Conservation (phyloP, 768 basidiomycete species). For the Tulasnella sp. region DNA sequence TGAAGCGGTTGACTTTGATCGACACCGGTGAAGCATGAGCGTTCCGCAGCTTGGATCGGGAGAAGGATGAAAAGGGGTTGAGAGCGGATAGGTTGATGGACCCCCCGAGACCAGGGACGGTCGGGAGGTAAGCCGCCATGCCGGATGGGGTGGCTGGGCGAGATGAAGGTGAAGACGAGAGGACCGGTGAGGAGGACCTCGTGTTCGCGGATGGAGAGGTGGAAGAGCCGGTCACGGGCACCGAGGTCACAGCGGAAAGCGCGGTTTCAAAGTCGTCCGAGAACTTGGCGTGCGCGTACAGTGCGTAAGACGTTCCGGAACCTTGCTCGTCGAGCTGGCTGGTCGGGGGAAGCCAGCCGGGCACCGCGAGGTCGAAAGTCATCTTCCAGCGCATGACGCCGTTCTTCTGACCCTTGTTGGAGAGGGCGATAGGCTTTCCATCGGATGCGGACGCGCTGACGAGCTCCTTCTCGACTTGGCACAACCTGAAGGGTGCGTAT, state of each 20-base stretch:
- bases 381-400: slow-evolving; percentile 65
- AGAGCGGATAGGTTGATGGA: slow-evolving; percentile 21
- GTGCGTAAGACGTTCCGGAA: slow-evolving; percentile 60
- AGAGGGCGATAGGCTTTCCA: slow-evolving; percentile 55
- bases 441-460: slow-evolving; percentile 37
- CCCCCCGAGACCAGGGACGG: slow-evolving; percentile 6
- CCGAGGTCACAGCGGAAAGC: slow-evolving; percentile 31
- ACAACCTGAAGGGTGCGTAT: slow-evolving; percentile 67
- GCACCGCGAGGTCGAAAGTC: slow-evolving; percentile 76
- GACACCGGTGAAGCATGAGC: slow-evolving; percentile 43
- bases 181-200: not conserved
- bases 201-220: not conserved
- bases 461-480: slow-evolving; percentile 62
- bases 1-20: slow-evolving; percentile 51
- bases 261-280: slow-evolving; percentile 46
- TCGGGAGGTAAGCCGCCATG: not conserved
- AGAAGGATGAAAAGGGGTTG: slow-evolving; percentile 52
- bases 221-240: not conserved
- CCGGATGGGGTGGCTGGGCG: slow-evolving; percentile 1
- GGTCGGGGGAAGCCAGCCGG: slow-evolving; percentile 76
- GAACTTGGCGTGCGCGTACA: slow-evolving; percentile 66
- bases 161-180: slow-evolving; percentile 8
- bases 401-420: slow-evolving; percentile 47
- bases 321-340: slow-evolving; percentile 34
- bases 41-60: slow-evolving; percentile 47